Evolutionary conservation across 768 basidiomycete species (phyloP).

Genomic region (Crepidotus variabilis): DNA sequence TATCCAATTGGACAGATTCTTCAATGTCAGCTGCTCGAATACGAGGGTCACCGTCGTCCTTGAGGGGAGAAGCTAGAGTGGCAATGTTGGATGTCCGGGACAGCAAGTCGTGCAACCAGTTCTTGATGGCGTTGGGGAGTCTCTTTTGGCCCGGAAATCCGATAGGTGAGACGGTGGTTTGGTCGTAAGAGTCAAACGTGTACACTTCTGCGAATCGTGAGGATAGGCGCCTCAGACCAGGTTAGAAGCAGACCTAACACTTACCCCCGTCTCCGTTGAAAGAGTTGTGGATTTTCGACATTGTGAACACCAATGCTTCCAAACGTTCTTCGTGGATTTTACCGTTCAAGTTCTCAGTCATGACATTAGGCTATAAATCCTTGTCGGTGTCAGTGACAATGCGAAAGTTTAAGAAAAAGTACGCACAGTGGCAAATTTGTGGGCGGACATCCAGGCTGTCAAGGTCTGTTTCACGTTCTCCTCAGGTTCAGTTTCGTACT

Average conservation of each 20-base stretch:
- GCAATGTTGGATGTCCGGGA: slow-evolving; percentile 14
- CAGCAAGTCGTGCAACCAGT: slow-evolving; percentile 17
- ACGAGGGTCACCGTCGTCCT: slow-evolving; percentile 19
- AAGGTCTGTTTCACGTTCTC: not conserved
- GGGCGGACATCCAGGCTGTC: slow-evolving; percentile 7
- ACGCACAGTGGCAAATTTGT: slow-evolving; percentile 18
- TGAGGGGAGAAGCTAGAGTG: slow-evolving; percentile 12
- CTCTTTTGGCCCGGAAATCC: slow-evolving; percentile 15
- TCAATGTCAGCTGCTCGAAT: slow-evolving; percentile 32
- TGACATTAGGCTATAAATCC: not conserved
- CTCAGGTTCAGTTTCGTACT: slow-evolving; percentile 29
- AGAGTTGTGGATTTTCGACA: not conserved
- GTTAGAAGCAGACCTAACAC: not conserved
- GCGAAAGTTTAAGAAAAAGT: not conserved
- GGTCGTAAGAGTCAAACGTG: not conserved
- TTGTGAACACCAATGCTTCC: not conserved
- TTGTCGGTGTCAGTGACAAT: not conserved
- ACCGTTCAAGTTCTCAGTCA: slow-evolving; percentile 2
- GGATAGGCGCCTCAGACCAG: not conserved
- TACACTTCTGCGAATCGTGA: not conserved
- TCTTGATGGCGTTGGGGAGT: slow-evolving; percentile 8
- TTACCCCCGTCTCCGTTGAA: not conserved
- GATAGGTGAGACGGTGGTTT: slow-evolving; percentile 10
- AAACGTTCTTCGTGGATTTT: not conserved
- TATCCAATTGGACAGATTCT: slow-evolving; percentile 28